These are phyloP conservation scores for Limonium bicolor DNA, from an alignment of 148 eudicot genomes.

Conservation along the genomic window DNA sequence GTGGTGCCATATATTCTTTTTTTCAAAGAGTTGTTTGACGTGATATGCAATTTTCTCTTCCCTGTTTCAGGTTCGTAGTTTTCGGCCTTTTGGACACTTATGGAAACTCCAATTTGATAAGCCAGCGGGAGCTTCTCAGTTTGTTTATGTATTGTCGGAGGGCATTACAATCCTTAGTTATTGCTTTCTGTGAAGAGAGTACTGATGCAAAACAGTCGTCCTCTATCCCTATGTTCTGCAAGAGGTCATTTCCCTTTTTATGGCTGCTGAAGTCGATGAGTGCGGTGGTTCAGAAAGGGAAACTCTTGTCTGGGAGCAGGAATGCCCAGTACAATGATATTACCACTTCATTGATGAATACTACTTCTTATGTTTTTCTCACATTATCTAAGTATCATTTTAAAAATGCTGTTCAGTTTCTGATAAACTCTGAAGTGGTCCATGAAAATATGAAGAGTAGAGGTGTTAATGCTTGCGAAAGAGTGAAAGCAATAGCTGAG, in stretches of 20 bases:
- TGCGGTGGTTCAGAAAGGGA: conserved; percentile 21
- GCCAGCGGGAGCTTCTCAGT: conserved; percentile 27
- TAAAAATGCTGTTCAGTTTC: conserved; percentile 15
- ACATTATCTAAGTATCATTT: conserved; percentile 42
- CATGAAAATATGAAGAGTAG: conserved; percentile 8
- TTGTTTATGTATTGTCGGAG: conserved; percentile 65
- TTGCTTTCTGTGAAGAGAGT: conserved; percentile 34
- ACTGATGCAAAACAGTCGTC: conserved; percentile 18
- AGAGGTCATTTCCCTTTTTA: conserved; percentile 24
- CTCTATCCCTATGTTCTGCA: conserved; percentile 16
- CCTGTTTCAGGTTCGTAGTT: conserved; percentile 57
- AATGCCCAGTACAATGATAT: conserved; percentile 20
- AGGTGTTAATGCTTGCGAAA: conserved; percentile 20
- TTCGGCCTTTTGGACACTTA: conserved; percentile 30
- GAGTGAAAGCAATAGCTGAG: conserved; percentile 28
- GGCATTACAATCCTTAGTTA: conserved; percentile 33
- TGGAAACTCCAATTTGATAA: conserved; percentile 10
- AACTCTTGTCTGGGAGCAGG: conserved; percentile 18
- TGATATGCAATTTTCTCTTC: background rate
- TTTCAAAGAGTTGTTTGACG: background rate
- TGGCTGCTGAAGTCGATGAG: conserved; percentile 63
- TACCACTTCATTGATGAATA: conserved; percentile 57
- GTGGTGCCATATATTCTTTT: background rate
- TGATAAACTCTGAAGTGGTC: conserved; percentile 3
- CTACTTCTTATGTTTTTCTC: conserved; percentile 52